Conservation (phyloP, 2,329 filamentous ascomycete genomes). For the Penicillium psychrosexuale region DNA sequence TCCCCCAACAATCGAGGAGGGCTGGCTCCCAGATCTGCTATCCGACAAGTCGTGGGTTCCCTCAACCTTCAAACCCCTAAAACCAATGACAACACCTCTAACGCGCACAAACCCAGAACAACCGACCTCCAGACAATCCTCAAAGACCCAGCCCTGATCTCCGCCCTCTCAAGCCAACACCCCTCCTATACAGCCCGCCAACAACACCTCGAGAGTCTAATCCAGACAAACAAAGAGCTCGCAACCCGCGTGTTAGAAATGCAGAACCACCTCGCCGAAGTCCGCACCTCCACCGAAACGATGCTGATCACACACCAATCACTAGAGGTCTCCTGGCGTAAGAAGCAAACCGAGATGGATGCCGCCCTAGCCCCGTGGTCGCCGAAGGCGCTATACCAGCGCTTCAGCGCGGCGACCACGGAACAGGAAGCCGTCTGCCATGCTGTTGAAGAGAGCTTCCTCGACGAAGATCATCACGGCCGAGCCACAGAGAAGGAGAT, state of each 20-base stretch:
- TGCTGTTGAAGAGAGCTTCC: conserved; percentile 88
- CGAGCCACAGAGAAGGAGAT: conserved; percentile 76
- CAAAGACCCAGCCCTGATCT: conserved; percentile 64
- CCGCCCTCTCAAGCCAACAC: conserved; percentile 73
- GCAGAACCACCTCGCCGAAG: conserved; percentile 48
- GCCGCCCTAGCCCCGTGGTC: conserved; percentile 78
- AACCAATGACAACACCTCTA: conserved; percentile 15
- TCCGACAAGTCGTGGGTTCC: conserved; percentile 73
- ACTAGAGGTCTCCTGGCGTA: conserved; percentile 86
- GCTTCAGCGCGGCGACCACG: conserved; percentile 68
- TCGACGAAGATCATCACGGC: conserved; percentile 59
- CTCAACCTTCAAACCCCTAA: background rate
- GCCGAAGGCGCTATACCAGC: conserved; percentile 80
- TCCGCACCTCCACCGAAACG: conserved; percentile 69
- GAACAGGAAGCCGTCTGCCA: conserved; percentile 80
- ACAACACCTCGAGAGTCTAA: conserved; percentile 59
- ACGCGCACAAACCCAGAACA: conserved; percentile 22
- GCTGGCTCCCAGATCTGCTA: conserved; percentile 72
- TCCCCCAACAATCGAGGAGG: conserved; percentile 52
- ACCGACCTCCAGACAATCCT: conserved; percentile 71
- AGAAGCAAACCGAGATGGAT: conserved; percentile 88
- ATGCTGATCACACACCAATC: conserved; percentile 79
- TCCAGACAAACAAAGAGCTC: conserved; percentile 69
- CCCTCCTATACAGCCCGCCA: conserved; percentile 67
- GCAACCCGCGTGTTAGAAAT: conserved; percentile 49